Evolutionary conservation across 2,329 filamentous ascomycete genomes (phyloP), one percentile per base, ranked within the genome.

Genomic region (Monosporascus ibericus): DNA sequence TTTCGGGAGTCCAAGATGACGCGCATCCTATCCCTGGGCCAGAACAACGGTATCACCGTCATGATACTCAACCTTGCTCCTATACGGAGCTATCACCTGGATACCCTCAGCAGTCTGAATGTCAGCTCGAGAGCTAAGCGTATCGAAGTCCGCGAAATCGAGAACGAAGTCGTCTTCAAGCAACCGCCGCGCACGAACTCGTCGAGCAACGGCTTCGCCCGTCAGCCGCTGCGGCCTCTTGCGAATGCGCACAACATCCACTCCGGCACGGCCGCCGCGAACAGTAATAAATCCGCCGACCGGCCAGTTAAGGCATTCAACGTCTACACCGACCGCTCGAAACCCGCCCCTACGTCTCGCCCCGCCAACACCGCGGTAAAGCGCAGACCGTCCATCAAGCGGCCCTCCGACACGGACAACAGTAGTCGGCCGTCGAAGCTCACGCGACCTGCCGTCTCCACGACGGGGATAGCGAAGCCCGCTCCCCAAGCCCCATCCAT

Each of bases 1-100:
- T 97, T 95, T 68, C 81, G 92, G 52, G 92, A 96, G 68, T 94
- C 88, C 50, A 96, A 97, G 75, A 96, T 97, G 92, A 97, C 94
- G 1, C 82, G 92, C 47, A 96, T 97, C 51, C 72, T 97, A 25
- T 92, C 88, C 0, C 73, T 97, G 8, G 92, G 92, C 3, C 92
- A 96, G 72, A 96, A 97, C 72, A 90, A 95, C 58, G 92, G 94
- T 48, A 84, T 96, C 60, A 96, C 92, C 0, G 82, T 97, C 65
- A 97, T 97, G 94, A 94, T 97, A 53, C 77, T 97, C 38, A 97
- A 97, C 65, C 80, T 97, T 3, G 90, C 92, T 0, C 92, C 94
- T 0, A 79, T 95, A n/a, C 84, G 89, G 56, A 91, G 89, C 61
- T 97, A 95, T 66, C 92, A 97, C 65, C 79, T 96, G 39, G 92